Percentiles rank a stretch among this genome's conserved stretches.
These are phyloP conservation scores for Vitis cinerea DNA, from an alignment of 164 flowering plant genomes.

Conservation along the genomic window DNA sequence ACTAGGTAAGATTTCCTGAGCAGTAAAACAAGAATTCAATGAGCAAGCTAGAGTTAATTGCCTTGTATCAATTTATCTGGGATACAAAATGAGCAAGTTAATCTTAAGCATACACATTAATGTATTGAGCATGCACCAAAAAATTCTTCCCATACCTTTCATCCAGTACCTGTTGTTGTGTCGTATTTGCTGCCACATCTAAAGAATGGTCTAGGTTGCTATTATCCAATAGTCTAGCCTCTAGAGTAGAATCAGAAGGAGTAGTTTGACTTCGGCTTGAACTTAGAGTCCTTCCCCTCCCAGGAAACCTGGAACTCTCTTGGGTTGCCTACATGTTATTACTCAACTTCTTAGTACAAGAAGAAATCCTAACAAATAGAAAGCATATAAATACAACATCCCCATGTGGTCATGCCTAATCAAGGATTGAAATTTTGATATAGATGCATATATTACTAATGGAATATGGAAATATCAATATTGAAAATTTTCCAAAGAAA, in stretches of 20 bases:
- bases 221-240: constrained; percentile 72
- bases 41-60: background rate
- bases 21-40: background rate
- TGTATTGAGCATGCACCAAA: background rate
- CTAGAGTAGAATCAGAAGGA: constrained; percentile 59
- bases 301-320: constrained; percentile 74
- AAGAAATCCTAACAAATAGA: background rate
- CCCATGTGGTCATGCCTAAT: background rate
- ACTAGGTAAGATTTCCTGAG: background rate
- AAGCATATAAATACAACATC: background rate
- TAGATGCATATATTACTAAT: background rate
- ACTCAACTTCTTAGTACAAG: background rate
- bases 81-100: no score
- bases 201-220: constrained; percentile 34
- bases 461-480: no score
- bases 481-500: no score
- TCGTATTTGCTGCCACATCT: constrained; percentile 22
- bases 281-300: constrained; percentile 75
- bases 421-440: background rate
- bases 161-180: constrained; percentile 34
- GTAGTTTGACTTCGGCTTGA: constrained; percentile 37
- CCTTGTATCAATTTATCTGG: no score
- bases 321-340: constrained; percentile 47
- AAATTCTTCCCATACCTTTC: constrained; percentile 46
- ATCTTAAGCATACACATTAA: background rate